Percentiles rank a stretch among this genome's conserved stretches.
Conservation (phyloP, 768 basidiomycete species). For the Suillus bovinus region DNA sequence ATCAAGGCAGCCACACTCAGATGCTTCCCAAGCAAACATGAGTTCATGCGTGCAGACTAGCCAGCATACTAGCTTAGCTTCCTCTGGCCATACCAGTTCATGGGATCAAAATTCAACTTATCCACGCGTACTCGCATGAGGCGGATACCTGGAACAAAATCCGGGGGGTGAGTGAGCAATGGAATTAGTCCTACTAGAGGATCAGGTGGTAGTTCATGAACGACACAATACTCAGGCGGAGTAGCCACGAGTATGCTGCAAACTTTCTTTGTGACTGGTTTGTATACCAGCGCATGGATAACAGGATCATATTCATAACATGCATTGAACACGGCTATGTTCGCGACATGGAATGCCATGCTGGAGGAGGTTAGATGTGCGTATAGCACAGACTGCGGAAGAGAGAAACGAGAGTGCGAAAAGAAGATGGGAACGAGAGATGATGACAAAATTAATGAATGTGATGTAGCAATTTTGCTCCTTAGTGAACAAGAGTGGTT, state of each 20-base stretch:
- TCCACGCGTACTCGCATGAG: no score
- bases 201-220: fast-evolving
- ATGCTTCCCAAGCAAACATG: no score
- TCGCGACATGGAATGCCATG: fast-evolving
- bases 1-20: no score
- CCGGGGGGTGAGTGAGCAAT: neutral
- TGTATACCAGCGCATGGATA: neutral
- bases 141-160: no score
- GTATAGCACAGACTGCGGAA: neutral
- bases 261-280: neutral
- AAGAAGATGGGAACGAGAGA: no score
- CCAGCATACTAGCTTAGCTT: no score
- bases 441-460: no score
- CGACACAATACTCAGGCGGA: neutral
- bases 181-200: neutral
- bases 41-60: no score
- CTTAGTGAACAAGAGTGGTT: neutral
- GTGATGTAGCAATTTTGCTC: no score
- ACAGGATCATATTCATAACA: fast-evolving
- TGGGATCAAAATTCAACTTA: no score
- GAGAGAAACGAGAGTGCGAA: no score
- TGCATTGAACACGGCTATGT: neutral
- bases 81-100: no score
- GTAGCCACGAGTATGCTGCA: fast-evolving
- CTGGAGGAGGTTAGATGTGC: neutral